Conservation (phyloP, 1,284 basidiomycete genomes). For the Rhodotorula sp. region DNA sequence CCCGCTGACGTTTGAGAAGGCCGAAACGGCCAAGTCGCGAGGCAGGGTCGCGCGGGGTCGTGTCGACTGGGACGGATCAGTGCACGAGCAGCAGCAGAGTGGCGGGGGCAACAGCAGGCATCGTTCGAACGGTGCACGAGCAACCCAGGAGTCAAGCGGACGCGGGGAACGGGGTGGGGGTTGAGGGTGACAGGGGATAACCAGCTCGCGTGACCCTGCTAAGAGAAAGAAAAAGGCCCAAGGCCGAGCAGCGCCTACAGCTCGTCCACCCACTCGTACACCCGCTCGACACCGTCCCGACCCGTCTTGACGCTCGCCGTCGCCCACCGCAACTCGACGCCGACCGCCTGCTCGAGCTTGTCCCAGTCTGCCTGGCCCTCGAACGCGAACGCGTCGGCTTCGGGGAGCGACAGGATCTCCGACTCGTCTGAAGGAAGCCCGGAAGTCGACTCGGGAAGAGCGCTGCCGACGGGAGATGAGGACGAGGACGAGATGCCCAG, state of each 20-base stretch:
- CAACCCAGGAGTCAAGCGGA: no score
- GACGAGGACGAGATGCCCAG: conserved; percentile 7
- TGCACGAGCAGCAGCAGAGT: no score
- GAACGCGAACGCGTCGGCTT: conserved; percentile 39
- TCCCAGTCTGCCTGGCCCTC: conserved; percentile 42
- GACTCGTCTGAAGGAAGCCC: conserved; percentile 42
- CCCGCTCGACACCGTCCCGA: conserved; percentile 4
- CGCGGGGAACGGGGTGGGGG: no score
- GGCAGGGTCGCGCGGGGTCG: no score
- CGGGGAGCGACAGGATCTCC: conserved; percentile 32
- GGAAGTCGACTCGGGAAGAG: neutral
- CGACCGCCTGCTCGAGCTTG: conserved; percentile 30
- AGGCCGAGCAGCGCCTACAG: conserved; percentile 3
- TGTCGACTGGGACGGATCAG: no score
- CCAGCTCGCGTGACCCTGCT: no score
- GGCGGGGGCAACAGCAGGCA: no score
- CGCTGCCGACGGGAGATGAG: neutral
- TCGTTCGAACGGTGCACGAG: no score
- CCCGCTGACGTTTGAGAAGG: no score
- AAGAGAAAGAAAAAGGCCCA: no score
- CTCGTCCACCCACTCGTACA: conserved; percentile 32
- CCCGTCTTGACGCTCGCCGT: conserved; percentile 27
- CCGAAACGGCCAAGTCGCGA: no score
- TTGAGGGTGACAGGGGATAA: no score
- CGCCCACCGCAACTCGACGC: conserved; percentile 36